These are phyloP conservation scores for Ophiocordyceps camponoti-saundersi DNA, from an alignment of 2,329 filamentous ascomycete genomes.

Conservation along the genomic window DNA sequence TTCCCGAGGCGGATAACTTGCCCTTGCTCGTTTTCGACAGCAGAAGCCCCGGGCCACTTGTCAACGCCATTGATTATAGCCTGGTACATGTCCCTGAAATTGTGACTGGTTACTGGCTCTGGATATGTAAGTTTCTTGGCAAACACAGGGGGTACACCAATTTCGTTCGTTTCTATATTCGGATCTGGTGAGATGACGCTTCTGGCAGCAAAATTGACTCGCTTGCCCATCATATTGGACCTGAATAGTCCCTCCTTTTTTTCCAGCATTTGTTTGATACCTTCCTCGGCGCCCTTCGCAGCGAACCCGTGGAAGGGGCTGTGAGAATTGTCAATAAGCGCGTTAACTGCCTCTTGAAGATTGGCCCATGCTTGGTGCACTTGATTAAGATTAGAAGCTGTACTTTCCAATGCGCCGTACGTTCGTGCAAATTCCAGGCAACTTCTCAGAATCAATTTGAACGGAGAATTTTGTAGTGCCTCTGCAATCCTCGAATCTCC, in stretches of 20 bases:
- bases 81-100: slow-evolving; percentile 89
- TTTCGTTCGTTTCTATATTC: slow-evolving; percentile 98
- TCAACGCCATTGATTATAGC: slow-evolving; percentile 89
- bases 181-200: slow-evolving; percentile 97
- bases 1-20: slow-evolving; percentile 75
- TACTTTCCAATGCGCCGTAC: slow-evolving; percentile 32
- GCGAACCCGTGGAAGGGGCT: slow-evolving; percentile 68
- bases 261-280: slow-evolving; percentile 94
- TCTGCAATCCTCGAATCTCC: slow-evolving; percentile 72
- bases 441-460: slow-evolving; percentile 66
- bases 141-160: slow-evolving; percentile 95
- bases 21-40: slow-evolving; percentile 91
- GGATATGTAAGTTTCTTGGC: slow-evolving; percentile 92
- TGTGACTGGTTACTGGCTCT: slow-evolving; percentile 92
- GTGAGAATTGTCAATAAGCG: slow-evolving; percentile 78
- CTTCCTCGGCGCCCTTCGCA: slow-evolving; percentile 66
- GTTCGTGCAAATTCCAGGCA: slow-evolving; percentile 61
- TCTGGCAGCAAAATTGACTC: slow-evolving; percentile 93
- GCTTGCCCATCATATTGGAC: slow-evolving; percentile 99
- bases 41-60: slow-evolving; percentile 84
- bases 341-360: slow-evolving; percentile 80
- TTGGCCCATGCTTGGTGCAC: slow-evolving; percentile 45
- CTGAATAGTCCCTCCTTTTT: slow-evolving; percentile 98
- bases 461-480: slow-evolving; percentile 72
- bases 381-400: slow-evolving; percentile 42